phyloP scores from a whole-genome alignment of 306 rosid species.

The Cucumis hystrix region DNA sequence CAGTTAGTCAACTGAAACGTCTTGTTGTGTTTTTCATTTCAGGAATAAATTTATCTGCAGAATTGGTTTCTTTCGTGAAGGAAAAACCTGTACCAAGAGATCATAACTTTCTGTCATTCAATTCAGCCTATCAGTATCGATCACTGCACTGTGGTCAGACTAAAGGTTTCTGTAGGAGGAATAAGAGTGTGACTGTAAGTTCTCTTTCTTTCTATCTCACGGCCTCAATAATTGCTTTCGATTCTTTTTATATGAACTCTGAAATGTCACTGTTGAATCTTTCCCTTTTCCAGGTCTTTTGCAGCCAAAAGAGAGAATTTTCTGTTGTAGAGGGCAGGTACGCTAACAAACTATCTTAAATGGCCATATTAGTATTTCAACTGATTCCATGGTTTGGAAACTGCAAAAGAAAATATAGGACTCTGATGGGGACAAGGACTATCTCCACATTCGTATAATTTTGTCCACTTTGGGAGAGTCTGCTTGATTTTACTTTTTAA shows the following conservation, averaged over 20 bases:
- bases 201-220: neutral
- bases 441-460: too few relatives aligned
- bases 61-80: slow-evolving; percentile 20
- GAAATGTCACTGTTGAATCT: neutral
- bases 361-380: neutral
- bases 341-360: slow-evolving; percentile 1
- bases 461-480: too few relatives aligned
- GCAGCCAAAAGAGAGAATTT: slow-evolving; percentile 34
- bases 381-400: neutral
- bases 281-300: slow-evolving; percentile 28
- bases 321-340: slow-evolving; percentile 58
- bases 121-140: slow-evolving; percentile 11
- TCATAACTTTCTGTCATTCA: slow-evolving; percentile 11
- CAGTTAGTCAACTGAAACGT: neutral
- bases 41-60: slow-evolving; percentile 20
- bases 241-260: neutral
- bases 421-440: neutral
- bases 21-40: neutral
- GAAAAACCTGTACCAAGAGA: slow-evolving; percentile 13
- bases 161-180: slow-evolving; percentile 17
- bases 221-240: neutral
- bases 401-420: neutral
- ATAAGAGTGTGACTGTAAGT: slow-evolving; percentile 27
- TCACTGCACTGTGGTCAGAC: slow-evolving; percentile 22
- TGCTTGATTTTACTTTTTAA: too few relatives aligned